These are phyloP conservation scores for Erodium trifolium DNA, from an alignment of 441 rosid genomes.

Conservation along the genomic window DNA sequence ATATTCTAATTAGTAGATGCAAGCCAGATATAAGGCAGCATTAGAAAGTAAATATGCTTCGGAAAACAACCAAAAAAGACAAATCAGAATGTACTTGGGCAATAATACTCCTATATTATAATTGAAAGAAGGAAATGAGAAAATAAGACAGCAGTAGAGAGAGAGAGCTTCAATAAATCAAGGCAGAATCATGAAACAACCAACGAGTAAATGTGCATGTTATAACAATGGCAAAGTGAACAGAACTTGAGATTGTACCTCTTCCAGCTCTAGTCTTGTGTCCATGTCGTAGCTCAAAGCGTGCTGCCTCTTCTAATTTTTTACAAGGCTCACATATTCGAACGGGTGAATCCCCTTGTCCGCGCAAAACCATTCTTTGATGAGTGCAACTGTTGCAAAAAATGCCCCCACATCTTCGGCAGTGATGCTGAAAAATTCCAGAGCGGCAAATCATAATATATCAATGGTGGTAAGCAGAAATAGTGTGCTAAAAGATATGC, in stretches of 20 bases:
- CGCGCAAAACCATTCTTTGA: conserved; percentile 70
- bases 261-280: conserved; percentile 42
- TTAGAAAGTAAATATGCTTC: too few species aligned
- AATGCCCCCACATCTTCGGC: conserved; percentile 84
- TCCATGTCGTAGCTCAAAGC: conserved; percentile 73
- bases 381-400: conserved; percentile 73
- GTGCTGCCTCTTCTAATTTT: conserved; percentile 80
- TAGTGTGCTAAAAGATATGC: neutral
- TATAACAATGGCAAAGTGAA: neutral
- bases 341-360: conserved; percentile 87
- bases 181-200: neutral
- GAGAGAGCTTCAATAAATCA: neutral
- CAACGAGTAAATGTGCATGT: neutral
- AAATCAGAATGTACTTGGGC: too few species aligned
- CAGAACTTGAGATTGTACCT: conserved; percentile 30
- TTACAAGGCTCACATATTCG: conserved; percentile 94
- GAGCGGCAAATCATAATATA: neutral
- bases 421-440: conserved; percentile 61
- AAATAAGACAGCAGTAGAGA: neutral
- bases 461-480: neutral
- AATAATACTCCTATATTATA: neutral
- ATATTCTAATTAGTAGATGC: too few species aligned
- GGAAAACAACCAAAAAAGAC: too few species aligned
- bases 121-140: neutral
- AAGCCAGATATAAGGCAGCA: too few species aligned